These are phyloP conservation scores for Leccinum imitatum DNA, from an alignment of 768 basidiomycete genomes.

Conservation along the genomic window DNA sequence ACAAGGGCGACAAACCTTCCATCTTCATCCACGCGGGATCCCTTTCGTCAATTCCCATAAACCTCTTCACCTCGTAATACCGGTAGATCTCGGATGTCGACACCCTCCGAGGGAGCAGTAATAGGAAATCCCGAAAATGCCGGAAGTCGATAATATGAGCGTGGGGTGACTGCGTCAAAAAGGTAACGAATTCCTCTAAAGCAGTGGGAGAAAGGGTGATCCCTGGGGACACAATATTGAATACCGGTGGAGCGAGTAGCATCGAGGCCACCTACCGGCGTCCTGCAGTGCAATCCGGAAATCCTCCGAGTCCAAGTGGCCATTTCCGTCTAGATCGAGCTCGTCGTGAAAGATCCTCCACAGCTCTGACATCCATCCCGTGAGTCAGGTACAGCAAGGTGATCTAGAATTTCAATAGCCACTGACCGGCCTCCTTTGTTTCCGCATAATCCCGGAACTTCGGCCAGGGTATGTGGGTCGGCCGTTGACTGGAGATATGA, in stretches of 20 bases:
- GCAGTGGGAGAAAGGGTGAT: constrained; percentile 67
- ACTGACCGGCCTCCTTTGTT: constrained; percentile 77
- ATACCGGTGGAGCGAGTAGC: constrained; percentile 20
- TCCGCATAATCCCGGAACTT: constrained; percentile 76
- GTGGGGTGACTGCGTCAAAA: constrained; percentile 69
- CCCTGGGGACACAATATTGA: constrained; percentile 43
- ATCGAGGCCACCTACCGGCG: constrained; percentile 53
- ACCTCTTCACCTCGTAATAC: constrained; percentile 71
- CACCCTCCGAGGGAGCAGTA: constrained; percentile 78
- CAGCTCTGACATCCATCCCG: constrained; percentile 52
- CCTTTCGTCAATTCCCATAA: constrained; percentile 71
- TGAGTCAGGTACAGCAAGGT: constrained; percentile 17
- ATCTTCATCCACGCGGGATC: constrained; percentile 81
- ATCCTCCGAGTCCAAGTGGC: constrained; percentile 68
- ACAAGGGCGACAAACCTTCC: constrained; percentile 62
- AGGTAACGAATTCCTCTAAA: constrained; percentile 79
- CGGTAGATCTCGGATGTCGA: constrained; percentile 85
- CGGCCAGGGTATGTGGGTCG: constrained; percentile 60
- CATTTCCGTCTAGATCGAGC: constrained; percentile 88
- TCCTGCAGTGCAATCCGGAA: constrained; percentile 60
- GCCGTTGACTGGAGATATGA: constrained; percentile 39
- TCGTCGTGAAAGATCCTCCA: constrained; percentile 92
- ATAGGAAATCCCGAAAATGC: constrained; percentile 88
- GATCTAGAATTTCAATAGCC: constrained; percentile 12
- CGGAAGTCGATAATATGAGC: constrained; percentile 72